A percentile compares a stretch with the other conserved stretches of the same genome.
phyloP scores from a whole-genome alignment of 2,329 filamentous ascomycete species.

The Diplodia seriata region DNA sequence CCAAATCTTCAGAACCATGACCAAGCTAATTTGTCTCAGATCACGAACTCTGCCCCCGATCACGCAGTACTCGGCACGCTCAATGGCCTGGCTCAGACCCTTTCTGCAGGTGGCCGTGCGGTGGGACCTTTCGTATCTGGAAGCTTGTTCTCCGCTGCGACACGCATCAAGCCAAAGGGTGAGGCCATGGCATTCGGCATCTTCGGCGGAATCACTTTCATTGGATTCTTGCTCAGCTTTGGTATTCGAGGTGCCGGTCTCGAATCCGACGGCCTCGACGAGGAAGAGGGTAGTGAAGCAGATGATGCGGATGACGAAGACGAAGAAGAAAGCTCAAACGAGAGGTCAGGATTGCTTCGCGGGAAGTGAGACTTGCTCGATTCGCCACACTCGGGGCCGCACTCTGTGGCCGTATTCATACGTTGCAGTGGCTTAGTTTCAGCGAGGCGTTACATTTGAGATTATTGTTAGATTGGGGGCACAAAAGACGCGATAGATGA shows the following conservation, averaged over 20 bases:
- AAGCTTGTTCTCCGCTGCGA: conserved; percentile 80
- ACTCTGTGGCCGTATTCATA: not conserved
- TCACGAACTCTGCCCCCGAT: conserved; percentile 91
- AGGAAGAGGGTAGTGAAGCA: conserved; percentile 49
- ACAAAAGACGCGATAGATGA: conserved; percentile 8
- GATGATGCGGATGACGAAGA: conserved; percentile 50
- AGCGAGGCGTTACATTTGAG: conserved; percentile 17
- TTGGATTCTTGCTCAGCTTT: conserved; percentile 81
- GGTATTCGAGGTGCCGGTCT: conserved; percentile 71
- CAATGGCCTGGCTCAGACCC: conserved; percentile 91
- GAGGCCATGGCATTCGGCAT: conserved; percentile 85
- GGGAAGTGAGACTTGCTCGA: not conserved
- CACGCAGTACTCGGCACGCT: conserved; percentile 85
- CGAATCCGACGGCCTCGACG: conserved; percentile 64
- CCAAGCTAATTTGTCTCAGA: conserved; percentile 57
- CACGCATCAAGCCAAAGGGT: conserved; percentile 76
- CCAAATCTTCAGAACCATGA: conserved; percentile 26
- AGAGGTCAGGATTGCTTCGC: conserved; percentile 13
- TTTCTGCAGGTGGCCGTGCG: conserved; percentile 88
- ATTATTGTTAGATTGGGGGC: conserved; percentile 15
- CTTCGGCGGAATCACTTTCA: conserved; percentile 81
- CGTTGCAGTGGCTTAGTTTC: conserved; percentile 5
- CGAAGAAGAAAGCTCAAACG: conserved; percentile 38
- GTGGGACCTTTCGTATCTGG: conserved; percentile 89
- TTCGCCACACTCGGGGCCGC: not conserved